These are phyloP conservation scores for Zangia roseola DNA, from an alignment of 768 basidiomycete genomes.

Conservation along the genomic window DNA sequence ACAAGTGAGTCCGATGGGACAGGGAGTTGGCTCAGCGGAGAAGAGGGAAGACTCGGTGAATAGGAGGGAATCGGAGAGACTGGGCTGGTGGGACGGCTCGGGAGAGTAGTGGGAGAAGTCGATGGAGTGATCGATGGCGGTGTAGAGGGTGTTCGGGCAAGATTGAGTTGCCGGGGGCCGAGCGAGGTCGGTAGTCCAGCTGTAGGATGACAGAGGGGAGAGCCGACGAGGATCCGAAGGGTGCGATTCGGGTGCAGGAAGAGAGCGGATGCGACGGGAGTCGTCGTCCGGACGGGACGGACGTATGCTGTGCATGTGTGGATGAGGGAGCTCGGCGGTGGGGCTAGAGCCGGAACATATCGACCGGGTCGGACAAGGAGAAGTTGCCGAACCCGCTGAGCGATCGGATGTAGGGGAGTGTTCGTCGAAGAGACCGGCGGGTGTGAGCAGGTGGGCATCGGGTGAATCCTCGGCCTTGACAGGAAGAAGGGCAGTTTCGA, in stretches of 20 bases:
- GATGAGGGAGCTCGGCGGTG: constrained; percentile 26
- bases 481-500: constrained; percentile 46
- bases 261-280: constrained; percentile 29
- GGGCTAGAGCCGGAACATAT: constrained; percentile 25
- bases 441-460: constrained; percentile 41
- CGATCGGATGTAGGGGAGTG: constrained; percentile 33
- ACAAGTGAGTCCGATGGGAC: constrained; percentile 32
- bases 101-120: constrained; percentile 24
- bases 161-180: constrained; percentile 28
- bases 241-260: constrained; percentile 28
- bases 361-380: constrained; percentile 26
- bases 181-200: constrained; percentile 25
- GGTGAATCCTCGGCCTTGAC: constrained; percentile 57
- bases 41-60: constrained; percentile 28
- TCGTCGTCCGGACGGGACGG: constrained; percentile 27
- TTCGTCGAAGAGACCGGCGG: constrained; percentile 34
- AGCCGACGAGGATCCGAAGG: constrained; percentile 33
- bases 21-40: constrained; percentile 33
- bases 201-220: constrained; percentile 29
- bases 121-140: constrained; percentile 19
- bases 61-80: constrained; percentile 29
- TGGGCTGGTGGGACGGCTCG: constrained; percentile 20
- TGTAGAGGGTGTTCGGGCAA: constrained; percentile 25
- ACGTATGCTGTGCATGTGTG: constrained; percentile 21
- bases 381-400: constrained; percentile 30